phyloP scores from a whole-genome alignment of 441 rosid genomes.

The Adansonia rubrostipa region DNA sequence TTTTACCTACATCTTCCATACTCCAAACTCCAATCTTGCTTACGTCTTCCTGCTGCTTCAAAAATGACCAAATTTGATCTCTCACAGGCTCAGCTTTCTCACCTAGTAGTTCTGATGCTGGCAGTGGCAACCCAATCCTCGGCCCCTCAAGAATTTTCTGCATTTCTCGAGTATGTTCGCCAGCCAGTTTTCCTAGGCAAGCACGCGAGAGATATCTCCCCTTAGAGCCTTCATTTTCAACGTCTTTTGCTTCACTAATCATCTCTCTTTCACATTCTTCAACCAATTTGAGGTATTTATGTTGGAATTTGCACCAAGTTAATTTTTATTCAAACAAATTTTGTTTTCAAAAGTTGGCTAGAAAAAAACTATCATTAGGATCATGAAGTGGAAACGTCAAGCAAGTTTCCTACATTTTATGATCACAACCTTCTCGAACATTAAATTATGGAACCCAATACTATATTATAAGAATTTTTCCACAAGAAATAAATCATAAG shows the following conservation, averaged over 20 bases:
- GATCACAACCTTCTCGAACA: too few species aligned
- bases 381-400: too few species aligned
- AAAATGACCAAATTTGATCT: neutral
- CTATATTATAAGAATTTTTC: too few species aligned
- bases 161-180: neutral
- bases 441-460: too few species aligned
- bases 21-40: neutral
- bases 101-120: neutral
- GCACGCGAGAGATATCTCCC: neutral
- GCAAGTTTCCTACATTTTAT: too few species aligned
- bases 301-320: too few species aligned
- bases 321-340: too few species aligned
- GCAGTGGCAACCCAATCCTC: neutral
- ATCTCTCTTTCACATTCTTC: neutral
- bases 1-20: neutral
- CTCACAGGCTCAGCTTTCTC: neutral
- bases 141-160: neutral
- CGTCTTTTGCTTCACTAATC: neutral
- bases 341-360: too few species aligned
- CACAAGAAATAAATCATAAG: too few species aligned
- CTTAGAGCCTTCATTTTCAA: neutral
- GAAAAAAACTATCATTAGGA: too few species aligned
- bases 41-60: neutral
- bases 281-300: neutral
- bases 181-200: neutral